These are phyloP conservation scores for Puccinia brachypodii DNA, from an alignment of 1,284 basidiomycete species.

Conservation along the genomic window DNA sequence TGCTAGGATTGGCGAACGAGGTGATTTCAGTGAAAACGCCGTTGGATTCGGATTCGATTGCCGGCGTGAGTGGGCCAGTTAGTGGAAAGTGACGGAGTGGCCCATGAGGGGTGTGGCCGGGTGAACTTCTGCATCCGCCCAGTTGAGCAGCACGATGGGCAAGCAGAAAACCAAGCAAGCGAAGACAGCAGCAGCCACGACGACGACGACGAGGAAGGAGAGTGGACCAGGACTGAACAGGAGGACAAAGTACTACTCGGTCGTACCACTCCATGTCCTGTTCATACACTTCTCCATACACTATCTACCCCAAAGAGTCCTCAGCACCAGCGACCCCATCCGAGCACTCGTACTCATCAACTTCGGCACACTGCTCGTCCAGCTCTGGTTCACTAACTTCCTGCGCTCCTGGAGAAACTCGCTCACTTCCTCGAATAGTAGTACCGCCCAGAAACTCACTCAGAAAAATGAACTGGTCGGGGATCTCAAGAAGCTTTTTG, in stretches of 20 bases:
- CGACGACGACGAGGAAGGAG: too few species aligned
- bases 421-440: not conserved
- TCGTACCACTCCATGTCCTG: conserved; percentile 19
- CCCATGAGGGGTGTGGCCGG: too few species aligned
- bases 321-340: not conserved
- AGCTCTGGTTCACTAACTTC: conserved; percentile 40
- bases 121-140: too few species aligned
- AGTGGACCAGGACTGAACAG: too few species aligned
- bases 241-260: conserved; percentile 26
- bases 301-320: conserved; percentile 2
- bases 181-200: too few species aligned
- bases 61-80: too few species aligned
- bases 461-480: not conserved
- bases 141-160: too few species aligned
- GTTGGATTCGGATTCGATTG: too few species aligned
- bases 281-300: conserved; percentile 19
- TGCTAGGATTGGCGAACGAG: too few species aligned
- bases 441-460: not conserved
- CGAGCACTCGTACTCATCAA: conserved; percentile 4
- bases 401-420: conserved; percentile 11
- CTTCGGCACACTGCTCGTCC: conserved; percentile 22
- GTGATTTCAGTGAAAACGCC: too few species aligned
- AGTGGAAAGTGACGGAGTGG: too few species aligned
- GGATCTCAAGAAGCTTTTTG: not conserved
- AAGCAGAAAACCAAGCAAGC: too few species aligned